phyloP scores from a whole-genome alignment of 2,329 filamentous ascomycete species.

The Xylariaceae sp. region DNA sequence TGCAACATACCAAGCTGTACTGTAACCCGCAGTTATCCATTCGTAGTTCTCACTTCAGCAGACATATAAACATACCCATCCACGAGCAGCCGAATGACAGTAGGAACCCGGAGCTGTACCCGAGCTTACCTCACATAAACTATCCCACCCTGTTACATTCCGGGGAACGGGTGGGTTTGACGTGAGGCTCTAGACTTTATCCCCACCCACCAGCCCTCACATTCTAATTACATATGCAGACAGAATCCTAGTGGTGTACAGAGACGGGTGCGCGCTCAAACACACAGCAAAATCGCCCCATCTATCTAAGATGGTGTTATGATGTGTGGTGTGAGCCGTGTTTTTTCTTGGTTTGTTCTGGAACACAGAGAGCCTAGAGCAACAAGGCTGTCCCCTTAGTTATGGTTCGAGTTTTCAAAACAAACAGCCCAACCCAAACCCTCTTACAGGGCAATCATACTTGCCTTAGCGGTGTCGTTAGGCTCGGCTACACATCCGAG shows the following conservation, averaged over 20 bases:
- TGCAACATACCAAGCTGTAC: too few relatives aligned
- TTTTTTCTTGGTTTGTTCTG: conserved; percentile 12
- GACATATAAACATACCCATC: too few relatives aligned
- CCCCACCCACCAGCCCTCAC: conserved; percentile 6
- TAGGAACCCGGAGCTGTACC: conserved; percentile 1
- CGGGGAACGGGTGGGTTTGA: conserved; percentile 2
- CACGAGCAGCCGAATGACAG: too few relatives aligned
- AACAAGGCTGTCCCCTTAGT: conserved; percentile 5
- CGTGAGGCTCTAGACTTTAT: conserved; percentile 21
- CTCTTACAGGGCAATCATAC: too few relatives aligned
- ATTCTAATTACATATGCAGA: conserved; percentile 17
- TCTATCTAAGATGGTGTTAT: too few relatives aligned
- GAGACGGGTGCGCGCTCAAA: conserved; percentile 8
- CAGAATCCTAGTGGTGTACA: conserved; percentile 8
- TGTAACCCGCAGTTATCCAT: too few relatives aligned
- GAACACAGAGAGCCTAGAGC: conserved; percentile 1
- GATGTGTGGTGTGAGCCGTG: too few relatives aligned
- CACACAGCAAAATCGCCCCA: conserved; percentile 13
- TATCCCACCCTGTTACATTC: neutral
- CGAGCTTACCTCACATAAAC: conserved; percentile 20
- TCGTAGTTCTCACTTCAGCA: too few relatives aligned
- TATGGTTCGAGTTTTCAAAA: too few relatives aligned
- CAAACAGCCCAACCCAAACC: too few relatives aligned
- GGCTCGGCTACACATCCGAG: too few relatives aligned
- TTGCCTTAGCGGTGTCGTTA: too few relatives aligned